Conservation (phyloP, 163 green algal genomes). For the Volvox carteri region DNA sequence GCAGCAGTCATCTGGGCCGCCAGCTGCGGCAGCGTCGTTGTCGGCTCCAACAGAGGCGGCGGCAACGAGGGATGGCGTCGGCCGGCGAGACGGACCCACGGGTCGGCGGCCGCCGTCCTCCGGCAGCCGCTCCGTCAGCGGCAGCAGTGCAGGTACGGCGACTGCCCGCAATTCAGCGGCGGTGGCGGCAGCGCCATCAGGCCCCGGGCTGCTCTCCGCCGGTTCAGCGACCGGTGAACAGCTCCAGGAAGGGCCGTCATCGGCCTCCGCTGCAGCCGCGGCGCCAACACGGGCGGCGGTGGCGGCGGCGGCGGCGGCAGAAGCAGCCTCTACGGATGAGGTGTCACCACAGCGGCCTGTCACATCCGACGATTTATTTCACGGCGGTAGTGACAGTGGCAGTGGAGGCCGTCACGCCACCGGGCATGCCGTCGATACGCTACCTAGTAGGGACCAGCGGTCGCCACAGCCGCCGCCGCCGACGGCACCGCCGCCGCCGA, state of each 20-base stretch:
- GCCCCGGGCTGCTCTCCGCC: no score
- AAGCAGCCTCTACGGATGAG: not conserved
- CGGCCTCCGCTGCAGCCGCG: no score
- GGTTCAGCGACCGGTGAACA: no score
- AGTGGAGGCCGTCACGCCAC: not conserved
- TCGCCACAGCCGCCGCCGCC: not conserved
- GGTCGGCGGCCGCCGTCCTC: not conserved
- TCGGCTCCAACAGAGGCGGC: not conserved
- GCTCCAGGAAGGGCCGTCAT: no score
- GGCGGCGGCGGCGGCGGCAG: no score
- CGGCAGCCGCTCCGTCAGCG: not conserved
- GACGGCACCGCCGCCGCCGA: not conserved
- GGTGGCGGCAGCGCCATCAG: no score
- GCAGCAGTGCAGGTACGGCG: not conserved
- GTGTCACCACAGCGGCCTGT: no score
- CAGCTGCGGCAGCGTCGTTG: no score
- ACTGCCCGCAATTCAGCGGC: no score
- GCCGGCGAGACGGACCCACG: not conserved
- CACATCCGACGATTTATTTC: no score
- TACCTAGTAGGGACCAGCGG: constrained; percentile 14
- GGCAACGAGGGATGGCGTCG: not conserved
- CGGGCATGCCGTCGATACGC: not conserved
- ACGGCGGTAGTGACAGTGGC: not conserved
- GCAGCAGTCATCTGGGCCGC: no score
- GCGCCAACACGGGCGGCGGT: no score